Evolutionary conservation across 768 basidiomycete species (phyloP).

Genomic region (Tricholoma sp.): DNA sequence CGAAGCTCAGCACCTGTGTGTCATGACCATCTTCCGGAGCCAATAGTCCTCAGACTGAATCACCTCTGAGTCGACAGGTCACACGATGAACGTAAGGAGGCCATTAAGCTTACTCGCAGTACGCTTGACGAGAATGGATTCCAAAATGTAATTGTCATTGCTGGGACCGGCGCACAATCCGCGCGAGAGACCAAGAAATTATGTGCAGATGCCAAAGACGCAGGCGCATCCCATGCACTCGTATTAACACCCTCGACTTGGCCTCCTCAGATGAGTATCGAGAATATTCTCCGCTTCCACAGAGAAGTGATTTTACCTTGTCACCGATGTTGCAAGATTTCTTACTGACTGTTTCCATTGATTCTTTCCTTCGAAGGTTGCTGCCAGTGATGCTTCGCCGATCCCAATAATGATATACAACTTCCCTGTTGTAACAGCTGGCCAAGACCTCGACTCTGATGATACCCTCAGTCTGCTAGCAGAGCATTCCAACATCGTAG

Average conservation of each 20-base stretch:
- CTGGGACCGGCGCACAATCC: constrained; percentile 81
- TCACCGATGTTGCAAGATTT: neutral
- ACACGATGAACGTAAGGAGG: constrained; percentile 61
- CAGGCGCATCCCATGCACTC: constrained; percentile 77
- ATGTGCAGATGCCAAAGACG: constrained; percentile 68
- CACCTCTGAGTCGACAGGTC: constrained; percentile 34
- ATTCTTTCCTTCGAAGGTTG: constrained; percentile 39
- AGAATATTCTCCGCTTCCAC: constrained; percentile 64
- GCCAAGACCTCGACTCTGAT: constrained; percentile 81
- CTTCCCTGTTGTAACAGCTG: constrained; percentile 77
- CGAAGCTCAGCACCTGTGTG: constrained; percentile 65
- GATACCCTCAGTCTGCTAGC: constrained; percentile 68
- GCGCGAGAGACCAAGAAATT: constrained; percentile 70
- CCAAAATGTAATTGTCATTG: constrained; percentile 62
- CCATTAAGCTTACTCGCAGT: constrained; percentile 59
- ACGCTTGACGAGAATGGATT: constrained; percentile 74
- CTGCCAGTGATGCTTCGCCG: constrained; percentile 60
- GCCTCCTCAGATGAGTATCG: constrained; percentile 57
- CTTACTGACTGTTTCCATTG: constrained; percentile 2
- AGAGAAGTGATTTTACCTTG: constrained; percentile 40
- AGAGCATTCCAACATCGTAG: constrained; percentile 80
- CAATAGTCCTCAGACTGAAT: neutral
- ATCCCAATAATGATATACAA: constrained; percentile 82
- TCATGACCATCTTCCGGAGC: neutral
- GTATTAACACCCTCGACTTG: constrained; percentile 73